Evolutionary conservation across 129 eudicot genomes (phyloP), one percentile per base, ranked within the genome.

Genomic region (carrot (Daucus carota)): DNA sequence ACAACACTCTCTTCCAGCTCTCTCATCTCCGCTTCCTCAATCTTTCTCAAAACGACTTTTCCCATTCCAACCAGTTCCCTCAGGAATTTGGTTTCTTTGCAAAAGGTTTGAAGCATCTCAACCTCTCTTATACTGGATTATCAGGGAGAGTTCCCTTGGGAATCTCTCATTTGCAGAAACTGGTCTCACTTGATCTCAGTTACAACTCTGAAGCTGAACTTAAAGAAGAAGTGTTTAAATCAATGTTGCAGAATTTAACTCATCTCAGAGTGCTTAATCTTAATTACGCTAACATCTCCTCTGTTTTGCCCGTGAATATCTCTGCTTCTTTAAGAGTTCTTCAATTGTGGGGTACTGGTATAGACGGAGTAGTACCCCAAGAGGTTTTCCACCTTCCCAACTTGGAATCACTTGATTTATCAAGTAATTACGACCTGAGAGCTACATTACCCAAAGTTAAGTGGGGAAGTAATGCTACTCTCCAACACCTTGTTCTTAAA

Each of bases 321-420:
- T 40, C 43, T 40, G 7, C 43, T 40, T 40, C 43, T 9, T 5
- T 40, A 3, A 38, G 60, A 31, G 38, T 22, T 60, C 76, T 84
- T 0, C 59, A 76, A 59, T 82, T 86, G 59, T 4, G 7, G 8
- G 6, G 8, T 4, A 40, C 43, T 40, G 43, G 43, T 40, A 4
- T 40, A 40, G 8, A 40, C 8, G 43, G 43, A 9, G 36, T 86
- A 9, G 36, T 86, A 46, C 73, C 69, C 32, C 70, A 67, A n/a
- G 16, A 0, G 2, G 4, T 83, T 82, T 17, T 40, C 43, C 43
- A 40, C 43, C 43, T 40, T 5, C 87, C 34, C 42, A 75, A 46
- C 54, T 41, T 83, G 72, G 63, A 80, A 73, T 59, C 29, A 32
- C 76, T 86, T 14, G 29, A 38, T 73, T 43, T 86, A n/a, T n/a